A percentile compares a stretch with the other conserved stretches of the same genome.
These are phyloP conservation scores for Corylus heterophylla DNA, from an alignment of 306 rosid genomes.

Conservation along the genomic window DNA sequence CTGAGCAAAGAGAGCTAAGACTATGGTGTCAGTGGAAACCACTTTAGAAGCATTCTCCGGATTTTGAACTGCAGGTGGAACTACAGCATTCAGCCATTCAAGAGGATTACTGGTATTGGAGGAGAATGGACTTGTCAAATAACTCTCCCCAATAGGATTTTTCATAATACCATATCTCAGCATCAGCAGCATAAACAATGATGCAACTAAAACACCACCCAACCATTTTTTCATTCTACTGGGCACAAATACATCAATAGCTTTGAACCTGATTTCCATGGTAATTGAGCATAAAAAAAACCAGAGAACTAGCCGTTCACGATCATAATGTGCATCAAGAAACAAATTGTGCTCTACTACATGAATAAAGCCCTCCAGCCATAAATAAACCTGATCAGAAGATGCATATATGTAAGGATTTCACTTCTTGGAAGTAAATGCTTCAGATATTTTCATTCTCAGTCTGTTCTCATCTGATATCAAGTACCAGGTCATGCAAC, in stretches of 20 bases:
- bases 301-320: constrained; percentile 20
- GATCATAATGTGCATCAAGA: constrained; percentile 12
- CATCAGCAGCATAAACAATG: constrained; percentile 68
- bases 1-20: constrained; percentile 63
- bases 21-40: constrained; percentile 56
- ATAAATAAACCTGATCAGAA: constrained; percentile 15
- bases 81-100: constrained; percentile 65
- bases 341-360: background rate
- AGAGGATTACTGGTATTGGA: constrained; percentile 71
- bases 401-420: constrained; percentile 3
- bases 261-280: constrained; percentile 32
- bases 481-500: constrained; percentile 27
- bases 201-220: constrained; percentile 64
- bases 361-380: constrained; percentile 19
- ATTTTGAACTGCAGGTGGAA: constrained; percentile 66
- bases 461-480: constrained; percentile 23
- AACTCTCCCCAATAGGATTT: constrained; percentile 58
- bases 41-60: constrained; percentile 63
- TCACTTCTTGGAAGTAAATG: constrained; percentile 16
- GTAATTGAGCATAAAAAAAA: constrained; percentile 18
- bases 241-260: constrained; percentile 31
- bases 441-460: constrained; percentile 30
- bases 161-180: constrained; percentile 70
- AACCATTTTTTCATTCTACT: constrained; percentile 82
- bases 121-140: constrained; percentile 42